A percentile compares a stretch with the other conserved stretches of the same genome.
Conservation (phyloP, 2,329 filamentous ascomycete genomes). For the Fusarium tanahbumbuense region DNA sequence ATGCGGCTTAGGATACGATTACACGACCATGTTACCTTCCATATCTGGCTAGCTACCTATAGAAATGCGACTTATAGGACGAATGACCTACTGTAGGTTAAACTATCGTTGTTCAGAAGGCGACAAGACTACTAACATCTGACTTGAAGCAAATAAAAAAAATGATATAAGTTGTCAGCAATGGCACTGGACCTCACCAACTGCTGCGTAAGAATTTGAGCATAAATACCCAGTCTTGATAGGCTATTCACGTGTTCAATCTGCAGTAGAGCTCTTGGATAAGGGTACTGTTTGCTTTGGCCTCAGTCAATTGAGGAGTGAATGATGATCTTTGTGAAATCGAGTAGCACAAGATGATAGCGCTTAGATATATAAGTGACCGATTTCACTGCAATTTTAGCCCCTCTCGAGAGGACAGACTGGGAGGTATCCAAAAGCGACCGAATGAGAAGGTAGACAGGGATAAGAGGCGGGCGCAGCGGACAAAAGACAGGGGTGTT, state of each 20-base stretch:
- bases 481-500: background rate
- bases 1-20: background rate
- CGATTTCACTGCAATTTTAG: conserved; percentile 1
- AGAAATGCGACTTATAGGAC: background rate
- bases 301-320: background rate
- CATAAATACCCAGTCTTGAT: too few species aligned
- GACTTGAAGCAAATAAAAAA: too few species aligned
- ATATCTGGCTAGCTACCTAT: background rate
- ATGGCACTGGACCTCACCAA: too few species aligned
- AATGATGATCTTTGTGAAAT: background rate
- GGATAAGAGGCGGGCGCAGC: background rate
- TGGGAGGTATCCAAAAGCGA: fast-evolving
- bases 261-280: too few species aligned
- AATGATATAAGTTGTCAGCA: too few species aligned
- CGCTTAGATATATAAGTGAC: background rate
- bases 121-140: too few species aligned
- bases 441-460: background rate
- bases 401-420: background rate
- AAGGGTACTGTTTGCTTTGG: background rate
- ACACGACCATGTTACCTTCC: background rate
- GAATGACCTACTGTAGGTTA: background rate
- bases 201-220: too few species aligned
- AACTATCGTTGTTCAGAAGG: too few species aligned
- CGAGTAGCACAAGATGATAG: background rate
- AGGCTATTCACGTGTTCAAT: too few species aligned